Percentiles rank a stretch among this genome's conserved stretches.
phyloP scores from a whole-genome alignment of 2,329 filamentous ascomycete species.

The Neopestalotiopsis sp. region DNA sequence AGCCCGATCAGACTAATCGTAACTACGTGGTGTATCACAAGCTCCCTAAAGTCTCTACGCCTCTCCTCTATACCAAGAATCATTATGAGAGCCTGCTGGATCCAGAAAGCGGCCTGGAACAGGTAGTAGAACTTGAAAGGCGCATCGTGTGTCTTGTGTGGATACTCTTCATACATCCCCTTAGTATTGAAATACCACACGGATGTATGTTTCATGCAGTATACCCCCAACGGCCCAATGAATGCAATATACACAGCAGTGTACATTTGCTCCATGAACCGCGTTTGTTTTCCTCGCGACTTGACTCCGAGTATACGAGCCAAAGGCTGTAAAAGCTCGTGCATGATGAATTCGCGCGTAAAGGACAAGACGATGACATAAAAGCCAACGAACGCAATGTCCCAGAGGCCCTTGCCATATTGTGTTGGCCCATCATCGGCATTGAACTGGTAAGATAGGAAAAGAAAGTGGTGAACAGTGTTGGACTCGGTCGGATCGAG shows the following conservation, averaged over 20 bases:
- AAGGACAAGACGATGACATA: slow-evolving; percentile 91
- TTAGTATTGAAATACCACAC: slow-evolving; percentile 95
- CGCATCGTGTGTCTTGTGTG: slow-evolving; percentile 80
- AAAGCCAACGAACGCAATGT: slow-evolving; percentile 86
- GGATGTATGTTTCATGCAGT: slow-evolving; percentile 88
- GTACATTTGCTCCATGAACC: slow-evolving; percentile 97
- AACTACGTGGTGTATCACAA: slow-evolving; percentile 90
- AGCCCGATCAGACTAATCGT: slow-evolving; percentile 82
- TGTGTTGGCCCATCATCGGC: slow-evolving; percentile 50
- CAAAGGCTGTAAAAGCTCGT: slow-evolving; percentile 80
- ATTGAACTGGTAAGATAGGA: slow-evolving; percentile 84
- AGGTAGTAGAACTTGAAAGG: slow-evolving; percentile 95
- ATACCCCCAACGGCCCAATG: slow-evolving; percentile 83
- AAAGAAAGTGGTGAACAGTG: slow-evolving; percentile 80
- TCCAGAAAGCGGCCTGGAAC: slow-evolving; percentile 93
- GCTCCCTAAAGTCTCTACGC: slow-evolving; percentile 92
- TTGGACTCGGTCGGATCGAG: slow-evolving; percentile 80
- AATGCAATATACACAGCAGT: slow-evolving; percentile 88
- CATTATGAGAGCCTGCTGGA: slow-evolving; percentile 92
- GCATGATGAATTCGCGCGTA: slow-evolving; percentile 95
- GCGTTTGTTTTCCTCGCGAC: slow-evolving; percentile 77
- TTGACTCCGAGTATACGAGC: slow-evolving; percentile 72
- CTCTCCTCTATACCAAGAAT: slow-evolving; percentile 89
- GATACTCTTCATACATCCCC: slow-evolving; percentile 89
- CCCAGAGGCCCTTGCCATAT: slow-evolving; percentile 88